phyloP scores from a whole-genome alignment of 495 filamentous ascomycete genomes.

The Tuber calosporum region DNA sequence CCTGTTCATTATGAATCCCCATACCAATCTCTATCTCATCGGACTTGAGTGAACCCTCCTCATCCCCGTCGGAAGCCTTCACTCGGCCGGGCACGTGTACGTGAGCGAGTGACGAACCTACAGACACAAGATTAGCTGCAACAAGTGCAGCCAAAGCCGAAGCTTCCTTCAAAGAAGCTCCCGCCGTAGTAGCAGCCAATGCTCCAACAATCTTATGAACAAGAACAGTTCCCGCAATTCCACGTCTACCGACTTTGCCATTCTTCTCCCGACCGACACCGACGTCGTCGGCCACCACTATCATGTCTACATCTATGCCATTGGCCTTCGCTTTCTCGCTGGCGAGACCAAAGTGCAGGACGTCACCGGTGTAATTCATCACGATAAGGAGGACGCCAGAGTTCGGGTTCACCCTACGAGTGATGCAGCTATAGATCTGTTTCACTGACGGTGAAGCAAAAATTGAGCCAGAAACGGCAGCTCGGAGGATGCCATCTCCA shows the following conservation, averaged over 20 bases:
- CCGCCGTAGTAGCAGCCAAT: constrained; percentile 61
- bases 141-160: constrained; percentile 62
- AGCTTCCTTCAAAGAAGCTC: constrained; percentile 55
- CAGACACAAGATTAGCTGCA: constrained; percentile 69
- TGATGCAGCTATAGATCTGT: constrained; percentile 72
- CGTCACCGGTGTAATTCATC: constrained; percentile 73
- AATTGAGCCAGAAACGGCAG: constrained; percentile 83
- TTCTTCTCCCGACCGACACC: constrained; percentile 75
- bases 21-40: constrained; percentile 91
- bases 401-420: constrained; percentile 60
- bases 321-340: constrained; percentile 84
- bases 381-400: constrained; percentile 65
- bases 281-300: constrained; percentile 92
- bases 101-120: constrained; percentile 79
- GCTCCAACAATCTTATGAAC: constrained; percentile 86
- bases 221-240: constrained; percentile 83
- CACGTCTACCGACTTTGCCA: constrained; percentile 86
- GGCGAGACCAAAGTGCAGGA: constrained; percentile 90
- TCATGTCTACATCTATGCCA: constrained; percentile 77
- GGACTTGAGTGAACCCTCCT: constrained; percentile 51
- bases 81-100: constrained; percentile 85
- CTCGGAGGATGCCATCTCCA: constrained; percentile 67
- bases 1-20: constrained; percentile 97
- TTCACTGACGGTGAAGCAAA: constrained; percentile 84
- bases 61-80: constrained; percentile 36